phyloP scores from a whole-genome alignment of 495 filamentous ascomycete species.

The Tuber calosporum region DNA sequence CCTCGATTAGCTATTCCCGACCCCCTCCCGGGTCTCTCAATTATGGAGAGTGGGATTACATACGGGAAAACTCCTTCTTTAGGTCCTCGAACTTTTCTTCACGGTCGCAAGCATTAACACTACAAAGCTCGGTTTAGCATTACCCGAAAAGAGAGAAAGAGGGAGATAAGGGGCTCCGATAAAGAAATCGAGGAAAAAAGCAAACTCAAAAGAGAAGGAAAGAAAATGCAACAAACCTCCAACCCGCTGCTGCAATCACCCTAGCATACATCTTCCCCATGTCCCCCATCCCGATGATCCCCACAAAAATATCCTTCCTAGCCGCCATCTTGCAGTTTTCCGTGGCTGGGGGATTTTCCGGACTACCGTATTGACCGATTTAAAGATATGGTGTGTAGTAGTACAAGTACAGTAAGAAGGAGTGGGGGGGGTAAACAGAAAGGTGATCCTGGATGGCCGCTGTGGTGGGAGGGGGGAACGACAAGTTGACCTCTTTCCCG shows the following conservation, averaged over 20 bases:
- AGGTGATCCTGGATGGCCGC: background rate
- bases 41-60: slow-evolving; percentile 46
- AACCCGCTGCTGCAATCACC: slow-evolving; percentile 77
- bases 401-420: background rate
- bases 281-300: slow-evolving; percentile 97
- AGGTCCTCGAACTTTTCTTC: slow-evolving; percentile 74
- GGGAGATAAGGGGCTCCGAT: background rate
- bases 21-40: slow-evolving; percentile 19
- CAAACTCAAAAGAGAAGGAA: slow-evolving; percentile 24
- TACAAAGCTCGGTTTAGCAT: slow-evolving; percentile 42
- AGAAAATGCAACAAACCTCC: slow-evolving; percentile 63
- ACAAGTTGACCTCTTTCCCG: background rate
- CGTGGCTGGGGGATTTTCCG: background rate
- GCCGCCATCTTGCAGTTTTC: slow-evolving; percentile 5
- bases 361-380: background rate
- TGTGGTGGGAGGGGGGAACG: background rate
- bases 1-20: slow-evolving; percentile 3
- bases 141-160: background rate
- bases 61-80: slow-evolving; percentile 66
- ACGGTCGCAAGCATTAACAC: slow-evolving; percentile 89
- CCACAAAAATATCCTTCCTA: slow-evolving; percentile 49
- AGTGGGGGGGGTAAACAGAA: background rate
- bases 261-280: slow-evolving; percentile 99
- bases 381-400: background rate
- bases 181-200: background rate